Evolutionary conservation across 2,329 filamentous ascomycete species (phyloP).

Genomic region (Fusarium haematococcum): DNA sequence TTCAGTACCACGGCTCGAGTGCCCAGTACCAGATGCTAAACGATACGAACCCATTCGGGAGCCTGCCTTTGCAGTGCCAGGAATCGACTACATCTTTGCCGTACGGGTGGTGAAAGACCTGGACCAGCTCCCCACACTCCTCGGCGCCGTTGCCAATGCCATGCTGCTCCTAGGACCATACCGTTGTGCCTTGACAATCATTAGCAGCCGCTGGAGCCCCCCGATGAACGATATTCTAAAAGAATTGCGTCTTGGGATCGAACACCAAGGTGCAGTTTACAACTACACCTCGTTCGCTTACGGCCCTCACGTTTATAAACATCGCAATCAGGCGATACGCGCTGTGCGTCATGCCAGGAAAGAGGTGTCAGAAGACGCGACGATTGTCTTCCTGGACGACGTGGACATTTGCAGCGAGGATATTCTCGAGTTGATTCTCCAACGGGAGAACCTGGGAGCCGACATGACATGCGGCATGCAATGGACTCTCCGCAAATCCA

Average conservation of each 20-base stretch:
- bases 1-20: neutral
- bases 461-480: slow-evolving; percentile 68
- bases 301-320: neutral
- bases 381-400: slow-evolving; percentile 65
- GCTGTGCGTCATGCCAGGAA: neutral
- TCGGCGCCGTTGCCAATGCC: neutral
- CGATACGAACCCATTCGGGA: neutral
- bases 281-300: neutral
- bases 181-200: neutral
- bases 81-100: neutral
- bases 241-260: neutral
- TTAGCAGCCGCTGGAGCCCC: neutral
- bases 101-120: neutral
- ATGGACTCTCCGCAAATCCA: neutral
- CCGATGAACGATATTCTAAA: neutral
- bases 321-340: neutral
- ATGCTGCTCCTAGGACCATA: neutral
- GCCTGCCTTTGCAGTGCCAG: neutral
- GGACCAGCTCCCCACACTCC: neutral
- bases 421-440: slow-evolving; percentile 65
- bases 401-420: slow-evolving; percentile 65
- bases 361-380: slow-evolving; percentile 46
- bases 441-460: slow-evolving; percentile 58
- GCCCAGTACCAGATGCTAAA: neutral
- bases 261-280: neutral